phyloP scores from a whole-genome alignment of 2,329 filamentous ascomycete species.

The Aspergillus sp. region DNA sequence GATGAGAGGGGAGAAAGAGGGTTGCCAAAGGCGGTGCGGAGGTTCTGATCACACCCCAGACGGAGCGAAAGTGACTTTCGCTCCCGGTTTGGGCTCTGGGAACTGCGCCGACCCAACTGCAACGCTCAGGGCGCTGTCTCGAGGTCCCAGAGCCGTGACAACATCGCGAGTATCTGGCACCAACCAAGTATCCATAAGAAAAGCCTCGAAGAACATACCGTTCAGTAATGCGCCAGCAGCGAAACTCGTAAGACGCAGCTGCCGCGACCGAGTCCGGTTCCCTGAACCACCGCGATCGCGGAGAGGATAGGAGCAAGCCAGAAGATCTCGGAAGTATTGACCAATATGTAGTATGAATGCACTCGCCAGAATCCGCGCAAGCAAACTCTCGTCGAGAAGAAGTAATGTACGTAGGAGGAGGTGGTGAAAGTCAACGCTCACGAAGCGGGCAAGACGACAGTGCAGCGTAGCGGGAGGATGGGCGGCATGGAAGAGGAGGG shows the following conservation, averaged over 20 bases:
- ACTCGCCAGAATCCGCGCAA: conserved; percentile 15
- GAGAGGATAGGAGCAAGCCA: conserved; percentile 7
- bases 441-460: conserved; percentile 38
- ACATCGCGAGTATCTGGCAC: conserved; percentile 9
- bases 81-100: conserved; percentile 22
- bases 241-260: conserved; percentile 32
- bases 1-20: conserved; percentile 23
- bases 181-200: conserved; percentile 14
- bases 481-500: conserved; percentile 35
- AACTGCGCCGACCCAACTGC: conserved; percentile 26
- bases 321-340: conserved; percentile 12
- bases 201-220: conserved; percentile 35
- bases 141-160: neutral
- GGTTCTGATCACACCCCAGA: conserved; percentile 41
- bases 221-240: conserved; percentile 41
- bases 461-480: conserved; percentile 33
- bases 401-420: conserved; percentile 8
- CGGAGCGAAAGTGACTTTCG: conserved; percentile 26
- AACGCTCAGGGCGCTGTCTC: conserved; percentile 7
- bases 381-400: conserved; percentile 19
- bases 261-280: conserved; percentile 38
- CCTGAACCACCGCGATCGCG: conserved; percentile 29
- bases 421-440: conserved; percentile 31
- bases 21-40: conserved; percentile 43
- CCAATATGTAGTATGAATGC: conserved; percentile 13